Base-by-base conservation (phyloP, 345 rosid genomes). In the Durio zibethinus region DNA sequence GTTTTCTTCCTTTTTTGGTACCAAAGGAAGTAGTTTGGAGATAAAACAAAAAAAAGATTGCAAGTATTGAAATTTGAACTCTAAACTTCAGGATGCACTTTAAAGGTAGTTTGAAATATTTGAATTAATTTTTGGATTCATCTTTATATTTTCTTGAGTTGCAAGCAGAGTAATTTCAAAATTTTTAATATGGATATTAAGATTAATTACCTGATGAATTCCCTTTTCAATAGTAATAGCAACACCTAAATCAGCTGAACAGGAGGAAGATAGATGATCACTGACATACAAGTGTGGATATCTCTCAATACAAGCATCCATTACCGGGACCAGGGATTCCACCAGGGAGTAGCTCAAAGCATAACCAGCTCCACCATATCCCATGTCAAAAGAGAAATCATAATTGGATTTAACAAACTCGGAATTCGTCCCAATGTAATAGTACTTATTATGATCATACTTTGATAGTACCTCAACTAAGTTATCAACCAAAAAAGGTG, bases 341-440 rank as follows among this genome's bases (percentile, higher is more conserved):
- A 81, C 88, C 5, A 88, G 36, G 2, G 89, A 73, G 54, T 89
- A 91, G 53, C 96, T 91, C 73, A 89, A 47, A 64, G 89, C 90
- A 79, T 84, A 85, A 10, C 93, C 90, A 56, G 84, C 91, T 78
- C 96, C 93, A n/a, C 90, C 95, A 43, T 53, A 88, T 5, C 76
- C 92, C 95, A 89, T 88, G 1, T 86, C 86, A n/a, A 89, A 91
- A 3, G 86, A 75, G 52, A 89, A 73, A 21, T 15, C 47, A 31
- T 25, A 61, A 60, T 88, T 89, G 4, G 86, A 78, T 23, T 29
- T 43, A 6, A 85, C 35, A 4, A 83, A 57, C 74, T 88, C 93
- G 4, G 91, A 88, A 47, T 42, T 78, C 36, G 75, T 73, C 16
- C 95, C 91, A 18, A 88, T 84, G 78, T 91, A 91, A 11, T 76